phyloP scores from a whole-genome alignment of 768 basidiomycete genomes.

The Russula dissimulans region DNA sequence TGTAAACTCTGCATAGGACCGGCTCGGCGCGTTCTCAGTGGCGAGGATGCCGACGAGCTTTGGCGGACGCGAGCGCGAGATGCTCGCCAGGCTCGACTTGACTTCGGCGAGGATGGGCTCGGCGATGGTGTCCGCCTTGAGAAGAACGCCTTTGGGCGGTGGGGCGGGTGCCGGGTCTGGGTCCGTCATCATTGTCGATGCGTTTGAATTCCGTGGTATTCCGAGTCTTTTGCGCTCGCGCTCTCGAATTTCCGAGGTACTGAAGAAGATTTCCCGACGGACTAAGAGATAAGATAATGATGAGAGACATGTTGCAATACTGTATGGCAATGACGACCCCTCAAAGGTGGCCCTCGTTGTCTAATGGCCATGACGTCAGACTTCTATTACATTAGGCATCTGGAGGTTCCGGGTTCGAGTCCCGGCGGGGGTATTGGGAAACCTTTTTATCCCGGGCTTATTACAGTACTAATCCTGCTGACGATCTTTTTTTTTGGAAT shows the following conservation, averaged over 20 bases:
- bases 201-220: too few species aligned
- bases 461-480: too few species aligned
- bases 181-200: neutral
- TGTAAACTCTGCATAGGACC: conserved; percentile 84
- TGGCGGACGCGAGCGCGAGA: conserved; percentile 35
- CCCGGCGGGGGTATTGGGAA: conserved; percentile 55
- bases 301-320: neutral
- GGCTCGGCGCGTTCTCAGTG: conserved; percentile 71
- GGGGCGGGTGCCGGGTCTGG: neutral
- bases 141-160: conserved; percentile 59
- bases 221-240: too few species aligned
- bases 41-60: conserved; percentile 88
- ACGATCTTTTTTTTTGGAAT: too few species aligned
- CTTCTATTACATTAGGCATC: conserved; percentile 52
- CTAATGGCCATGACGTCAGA: conserved; percentile 91
- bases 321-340: neutral
- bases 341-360: conserved; percentile 56
- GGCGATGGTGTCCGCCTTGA: conserved; percentile 73
- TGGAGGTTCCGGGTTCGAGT: conserved; percentile 86
- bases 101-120: conserved; percentile 65
- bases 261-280: neutral
- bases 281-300: neutral
- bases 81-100: conserved; percentile 33
- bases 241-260: too few species aligned
- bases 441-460: neutral